Base-by-base conservation (phyloP, 192 early-diverging fungal species). In the Coemansia sp. region DNA sequence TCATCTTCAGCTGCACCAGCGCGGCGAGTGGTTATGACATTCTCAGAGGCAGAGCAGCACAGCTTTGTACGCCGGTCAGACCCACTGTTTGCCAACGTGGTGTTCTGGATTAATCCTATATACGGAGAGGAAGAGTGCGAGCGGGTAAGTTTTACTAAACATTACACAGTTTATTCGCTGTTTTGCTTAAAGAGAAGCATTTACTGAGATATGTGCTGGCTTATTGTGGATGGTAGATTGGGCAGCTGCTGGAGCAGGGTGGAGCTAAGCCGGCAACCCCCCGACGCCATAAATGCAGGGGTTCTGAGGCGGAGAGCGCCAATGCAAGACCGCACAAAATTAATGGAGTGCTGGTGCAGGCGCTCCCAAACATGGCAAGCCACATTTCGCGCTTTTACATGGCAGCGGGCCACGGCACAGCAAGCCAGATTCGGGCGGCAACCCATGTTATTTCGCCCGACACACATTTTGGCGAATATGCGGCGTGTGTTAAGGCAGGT, bases 401-500 rank as follows among this genome's bases (percentile, higher is more conserved):
- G 34, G 48, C 76, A 19, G 7, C 19, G 1, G 2, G 55, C 5
- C n/a, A 22, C 38, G 11, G 26, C 8, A 48, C 46, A 9, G 22
- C 17, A n/a, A 21, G 28, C 49, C 19, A 31, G 8, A 52, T 59
- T 14, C 59, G 19, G 52, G n/a, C 53, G 21, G 67, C 54, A 48
- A 81, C 72, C 5, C 78, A 81, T 34, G 64, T 65, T 6, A 69
- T 81, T 4, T 64, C 69, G 15, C 72, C 68, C 1, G 69, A 75
- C 55, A 75, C 69, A 31, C 73, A 81, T 52, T 81, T 81, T 75
- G 69, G 65, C 59, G 78, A 81, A 65, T 75, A 81, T 56, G 48
- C 65, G 44, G 59, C 62, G 19, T 72, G 69, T 17, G 50, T 66
- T 34, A 51, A 60, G 19, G 69, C 69, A 2, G 68, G 72, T 4